phyloP scores from a whole-genome alignment of 2,329 filamentous ascomycete species.

The Drechslerella dactyloides region DNA sequence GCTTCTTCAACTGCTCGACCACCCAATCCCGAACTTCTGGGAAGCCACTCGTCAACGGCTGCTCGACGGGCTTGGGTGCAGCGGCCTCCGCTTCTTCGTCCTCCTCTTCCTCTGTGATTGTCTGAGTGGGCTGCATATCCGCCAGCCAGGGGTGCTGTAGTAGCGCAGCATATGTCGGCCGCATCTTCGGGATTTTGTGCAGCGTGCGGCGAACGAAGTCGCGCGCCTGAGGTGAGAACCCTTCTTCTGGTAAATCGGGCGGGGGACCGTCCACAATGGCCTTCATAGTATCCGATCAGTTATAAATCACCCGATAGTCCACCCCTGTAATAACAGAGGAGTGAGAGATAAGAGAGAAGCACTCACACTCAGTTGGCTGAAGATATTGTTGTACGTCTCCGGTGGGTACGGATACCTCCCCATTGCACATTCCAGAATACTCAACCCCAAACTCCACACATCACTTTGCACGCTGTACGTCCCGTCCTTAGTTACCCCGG shows the following conservation, averaged over 20 bases:
- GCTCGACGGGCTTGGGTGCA: slow-evolving; percentile 59
- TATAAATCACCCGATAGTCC: slow-evolving; percentile 42
- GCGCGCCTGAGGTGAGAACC: slow-evolving; percentile 78
- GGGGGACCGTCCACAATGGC: slow-evolving; percentile 98
- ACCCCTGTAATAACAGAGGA: slow-evolving; percentile 5
- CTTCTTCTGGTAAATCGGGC: slow-evolving; percentile 78
- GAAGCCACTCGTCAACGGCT: slow-evolving; percentile 64
- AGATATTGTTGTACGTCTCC: slow-evolving; percentile 97
- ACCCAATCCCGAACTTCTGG: slow-evolving; percentile 92
- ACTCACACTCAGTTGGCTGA: slow-evolving; percentile 94
- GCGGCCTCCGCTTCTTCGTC: slow-evolving; percentile 59
- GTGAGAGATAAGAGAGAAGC: slow-evolving; percentile 1
- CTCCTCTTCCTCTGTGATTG: slow-evolving; percentile 73
- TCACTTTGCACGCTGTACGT: slow-evolving; percentile 98
- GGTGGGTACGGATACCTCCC: slow-evolving; percentile 95
- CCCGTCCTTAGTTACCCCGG: slow-evolving; percentile 70
- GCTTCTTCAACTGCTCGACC: slow-evolving; percentile 70
- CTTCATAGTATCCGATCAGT: slow-evolving; percentile 63
- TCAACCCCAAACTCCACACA: slow-evolving; percentile 93
- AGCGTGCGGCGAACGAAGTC: slow-evolving; percentile 89
- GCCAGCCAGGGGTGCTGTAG: slow-evolving; percentile 88
- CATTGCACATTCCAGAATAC: slow-evolving; percentile 93
- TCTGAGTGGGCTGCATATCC: slow-evolving; percentile 75
- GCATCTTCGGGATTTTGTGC: slow-evolving; percentile 87
- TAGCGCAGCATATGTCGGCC: slow-evolving; percentile 92